Conservation (phyloP, 2,329 filamentous ascomycete genomes). For the Botrytis byssoidea region DNA sequence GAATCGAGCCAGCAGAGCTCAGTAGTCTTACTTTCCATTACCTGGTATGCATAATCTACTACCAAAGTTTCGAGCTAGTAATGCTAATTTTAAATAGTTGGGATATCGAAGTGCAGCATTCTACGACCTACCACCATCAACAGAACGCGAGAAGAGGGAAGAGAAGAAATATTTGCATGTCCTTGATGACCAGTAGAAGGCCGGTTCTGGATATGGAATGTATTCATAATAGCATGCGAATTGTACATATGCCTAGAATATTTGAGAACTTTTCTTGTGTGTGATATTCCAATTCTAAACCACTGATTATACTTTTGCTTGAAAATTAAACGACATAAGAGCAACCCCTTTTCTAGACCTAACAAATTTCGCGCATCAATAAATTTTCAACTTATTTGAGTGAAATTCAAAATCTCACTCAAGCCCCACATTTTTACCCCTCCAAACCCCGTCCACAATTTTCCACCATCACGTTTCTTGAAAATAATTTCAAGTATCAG, state of each 20-base stretch:
- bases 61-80: not conserved
- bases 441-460: slow-evolving; percentile 7
- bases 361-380: not conserved
- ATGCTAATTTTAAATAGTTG: slow-evolving; percentile 55
- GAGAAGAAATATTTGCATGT: slow-evolving; percentile 98
- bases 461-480: slow-evolving; percentile 9
- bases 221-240: slow-evolving; percentile 27
- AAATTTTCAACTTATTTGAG: not conserved
- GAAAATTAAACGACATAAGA: not conserved
- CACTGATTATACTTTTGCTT: not conserved
- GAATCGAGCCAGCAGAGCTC: slow-evolving; percentile 84
- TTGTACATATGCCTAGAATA: slow-evolving; percentile 41
- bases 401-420: not conserved
- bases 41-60: slow-evolving; percentile 57
- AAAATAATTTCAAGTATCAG: slow-evolving; percentile 22
- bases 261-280: not conserved
- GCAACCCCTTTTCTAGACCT: not conserved
- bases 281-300: slow-evolving; percentile 1
- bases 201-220: slow-evolving; percentile 13
- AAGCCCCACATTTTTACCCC: slow-evolving; percentile 15
- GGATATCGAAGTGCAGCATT: slow-evolving; percentile 83
- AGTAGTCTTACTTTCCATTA: slow-evolving; percentile 90
- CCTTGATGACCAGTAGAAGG: slow-evolving; percentile 72
- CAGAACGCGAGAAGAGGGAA: slow-evolving; percentile 89
- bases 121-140: slow-evolving; percentile 92